Evolutionary conservation across 306 rosid genomes (phyloP).

Genomic region (Begonia fuchsioides): DNA sequence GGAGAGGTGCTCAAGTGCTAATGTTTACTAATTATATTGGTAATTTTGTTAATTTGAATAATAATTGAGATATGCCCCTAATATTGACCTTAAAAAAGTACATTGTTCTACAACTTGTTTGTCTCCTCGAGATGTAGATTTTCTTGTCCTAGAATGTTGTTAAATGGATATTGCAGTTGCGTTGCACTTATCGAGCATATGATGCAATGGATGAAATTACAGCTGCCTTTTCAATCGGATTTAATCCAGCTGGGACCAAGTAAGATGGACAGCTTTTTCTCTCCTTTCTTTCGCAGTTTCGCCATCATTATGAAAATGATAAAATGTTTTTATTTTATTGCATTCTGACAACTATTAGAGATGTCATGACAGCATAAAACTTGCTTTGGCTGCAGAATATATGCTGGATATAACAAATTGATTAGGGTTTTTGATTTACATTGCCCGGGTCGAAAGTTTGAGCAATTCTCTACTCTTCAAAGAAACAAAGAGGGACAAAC

Average conservation of each 20-base stretch:
- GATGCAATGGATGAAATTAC: slow-evolving; percentile 94
- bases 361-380: background rate
- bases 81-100: background rate
- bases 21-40: background rate
- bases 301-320: too few species aligned
- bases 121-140: background rate
- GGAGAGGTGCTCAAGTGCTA: slow-evolving; percentile 49
- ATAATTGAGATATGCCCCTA: too few species aligned
- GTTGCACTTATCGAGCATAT: slow-evolving; percentile 91
- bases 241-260: slow-evolving; percentile 85
- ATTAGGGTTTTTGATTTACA: slow-evolving; percentile 88
- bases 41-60: background rate
- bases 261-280: slow-evolving; percentile 18
- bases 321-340: too few species aligned
- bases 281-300: background rate
- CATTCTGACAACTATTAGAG: background rate
- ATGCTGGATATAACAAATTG: slow-evolving; percentile 89
- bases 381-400: slow-evolving; percentile 34
- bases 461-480: slow-evolving; percentile 50
- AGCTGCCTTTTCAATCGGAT: slow-evolving; percentile 82
- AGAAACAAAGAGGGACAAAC: slow-evolving; percentile 87
- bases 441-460: slow-evolving; percentile 88
- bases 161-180: slow-evolving; percentile 48
- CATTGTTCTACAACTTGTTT: background rate
- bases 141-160: background rate